Conservation (phyloP, 2,329 filamentous ascomycete genomes). For the Fusarium bulbicola region DNA sequence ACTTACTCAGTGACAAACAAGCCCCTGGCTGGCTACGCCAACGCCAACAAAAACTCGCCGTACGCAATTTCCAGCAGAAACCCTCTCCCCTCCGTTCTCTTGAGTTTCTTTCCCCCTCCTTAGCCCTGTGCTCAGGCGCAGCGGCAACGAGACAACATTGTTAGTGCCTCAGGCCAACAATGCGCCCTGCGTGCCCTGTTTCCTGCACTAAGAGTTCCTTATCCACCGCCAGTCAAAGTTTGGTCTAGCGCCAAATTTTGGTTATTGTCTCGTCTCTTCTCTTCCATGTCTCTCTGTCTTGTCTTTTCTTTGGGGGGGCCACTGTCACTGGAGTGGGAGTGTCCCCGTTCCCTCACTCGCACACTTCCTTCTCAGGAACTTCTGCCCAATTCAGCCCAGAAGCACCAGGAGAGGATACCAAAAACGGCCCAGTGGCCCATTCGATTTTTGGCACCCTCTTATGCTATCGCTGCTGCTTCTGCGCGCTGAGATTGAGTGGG, state of each 20-base stretch:
- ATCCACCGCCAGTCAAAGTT: slow-evolving; percentile 49
- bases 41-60: slow-evolving; percentile 33
- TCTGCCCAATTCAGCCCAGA: slow-evolving; percentile 25
- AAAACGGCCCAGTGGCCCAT: slow-evolving; percentile 33
- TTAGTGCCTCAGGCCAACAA: slow-evolving; percentile 41
- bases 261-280: slow-evolving; percentile 38
- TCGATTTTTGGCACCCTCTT: slow-evolving; percentile 30
- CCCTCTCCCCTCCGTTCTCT: slow-evolving; percentile 24
- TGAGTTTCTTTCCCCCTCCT: slow-evolving; percentile 22
- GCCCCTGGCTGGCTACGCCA: slow-evolving; percentile 22
- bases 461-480: slow-evolving; percentile 1
- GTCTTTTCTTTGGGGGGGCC: slow-evolving; percentile 36
- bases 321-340: slow-evolving; percentile 7
- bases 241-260: slow-evolving; percentile 47
- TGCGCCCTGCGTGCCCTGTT: slow-evolving; percentile 40
- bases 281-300: slow-evolving; percentile 39
- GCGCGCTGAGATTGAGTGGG: slow-evolving; percentile 21
- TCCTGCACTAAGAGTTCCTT: slow-evolving; percentile 47
- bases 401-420: slow-evolving; percentile 27
- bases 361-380: slow-evolving; percentile 14
- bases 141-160: slow-evolving; percentile 34
- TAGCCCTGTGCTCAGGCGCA: slow-evolving; percentile 23
- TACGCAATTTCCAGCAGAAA: slow-evolving; percentile 42
- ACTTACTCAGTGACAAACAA: slow-evolving; percentile 23
- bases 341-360: slow-evolving; percentile 20